Base-by-base conservation (phyloP, 164 flowering plant species). In the Brasenia schreberi region DNA sequence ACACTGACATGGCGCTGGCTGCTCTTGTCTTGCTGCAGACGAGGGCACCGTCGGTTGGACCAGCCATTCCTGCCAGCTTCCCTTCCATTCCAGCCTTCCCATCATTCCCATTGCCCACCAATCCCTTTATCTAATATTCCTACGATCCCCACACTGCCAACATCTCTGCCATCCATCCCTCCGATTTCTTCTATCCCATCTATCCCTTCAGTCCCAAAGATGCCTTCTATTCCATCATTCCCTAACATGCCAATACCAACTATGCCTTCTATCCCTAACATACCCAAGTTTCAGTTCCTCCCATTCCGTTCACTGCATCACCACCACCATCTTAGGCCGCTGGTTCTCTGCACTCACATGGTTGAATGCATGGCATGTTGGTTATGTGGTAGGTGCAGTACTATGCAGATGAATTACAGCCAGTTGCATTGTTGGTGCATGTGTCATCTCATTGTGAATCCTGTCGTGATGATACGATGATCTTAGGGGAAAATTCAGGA, bases 71-170 rank as follows among this genome's bases (percentile, higher is more conserved):
- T 18, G 2, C 60, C 60, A 5, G 60, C 60, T 18, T 58, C 0
- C 59, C 59, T n/a, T 11, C 59, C 59, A 56, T 56, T 56, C 59
- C 59, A 12, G 12, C 59, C 59, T n/a, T 56, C 59, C 60, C 60
- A 18, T 12, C 16, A 58, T 18, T 18, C 5, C 16, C 60, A 58
- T 58, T 58, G 60, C 60, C 60, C 39, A 58, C 60, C 60, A 14
- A 14, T 58, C 2, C 60, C 60, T 12, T 58, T 18, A 58, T 12
- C 60, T 14, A 58, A 14, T 14, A 58, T 58, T 58, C 60, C 60
- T 12, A 58, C 60, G 60, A 58, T 58, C 60, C 60, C 60, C 4
- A 58, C 60, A 33, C 4, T 33, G 39, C 39, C 39, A 33, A 33
- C 39, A 33, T 33, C 39, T 33, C 39, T 33, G 39, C 39, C 39